Base-by-base conservation (phyloP, 805 yeast genomes). In the Candida sithepensis region DNA sequence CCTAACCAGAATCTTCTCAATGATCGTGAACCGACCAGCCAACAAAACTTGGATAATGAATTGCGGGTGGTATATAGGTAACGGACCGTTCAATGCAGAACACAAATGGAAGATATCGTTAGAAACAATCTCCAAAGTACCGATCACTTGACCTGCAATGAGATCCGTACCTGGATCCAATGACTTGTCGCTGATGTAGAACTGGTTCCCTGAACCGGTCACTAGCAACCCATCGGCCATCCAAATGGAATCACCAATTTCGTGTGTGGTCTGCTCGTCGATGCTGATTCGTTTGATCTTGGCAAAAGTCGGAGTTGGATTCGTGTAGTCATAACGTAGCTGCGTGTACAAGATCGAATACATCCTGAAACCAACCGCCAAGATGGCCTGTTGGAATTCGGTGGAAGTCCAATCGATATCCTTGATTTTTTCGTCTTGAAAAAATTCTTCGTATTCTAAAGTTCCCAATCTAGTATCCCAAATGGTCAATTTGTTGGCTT, bases 11-110 rank as follows among this genome's bases (percentile, higher is more conserved):
- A 91, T 72, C 34, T 72, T 74, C 50, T 79, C 74, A 2, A 81
- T 91, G 2, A 80, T 59, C 10, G 69, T 67, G 13, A 77, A 53
- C 51, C 84, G 81, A 23, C 82, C 84, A 54, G 80, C 76, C 56
- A 85, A 82, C 18, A 91, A 63, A 4, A 83, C 70, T 63, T 91
- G 96, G 40, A 89, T 82, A 42, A 91, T 65, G 45, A 88, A 76
- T 63, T 90, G 96, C 0, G 98, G 98, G 59, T 92, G 97, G 56
- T 88, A 91, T 0, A 89, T 68, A 0, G 97, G 97, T 14, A 92
- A 64, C 0, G 95, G 94, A 28, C 97, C 97, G 67, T 91, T 91
- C 46, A 91, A 67, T 4, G 90, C 83, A 14, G 88, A 71, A 43
- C 85, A 86, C 48, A 91, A 71, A 55, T 84, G 85, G 49, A 87